phyloP scores from a whole-genome alignment of 2,329 filamentous ascomycete genomes.

The Aspergillus neoniger region DNA sequence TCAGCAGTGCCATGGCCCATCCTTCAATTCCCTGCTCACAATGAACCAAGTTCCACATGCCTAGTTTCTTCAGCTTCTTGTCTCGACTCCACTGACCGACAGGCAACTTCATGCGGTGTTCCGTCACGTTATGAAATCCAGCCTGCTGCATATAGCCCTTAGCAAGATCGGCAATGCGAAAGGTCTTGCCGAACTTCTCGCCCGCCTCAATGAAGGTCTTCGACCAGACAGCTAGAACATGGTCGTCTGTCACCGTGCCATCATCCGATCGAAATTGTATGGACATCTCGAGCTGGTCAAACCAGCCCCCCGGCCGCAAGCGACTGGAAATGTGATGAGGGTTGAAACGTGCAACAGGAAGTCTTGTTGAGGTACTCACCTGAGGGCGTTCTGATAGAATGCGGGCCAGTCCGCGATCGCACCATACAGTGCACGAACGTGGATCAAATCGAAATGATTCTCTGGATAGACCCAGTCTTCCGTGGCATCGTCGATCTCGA shows the following conservation, averaged over 20 bases:
- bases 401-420: conserved; percentile 24
- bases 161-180: conserved; percentile 25
- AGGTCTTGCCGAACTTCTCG: conserved; percentile 33
- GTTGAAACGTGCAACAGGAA: background rate
- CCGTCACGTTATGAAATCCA: conserved; percentile 33
- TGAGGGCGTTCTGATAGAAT: conserved; percentile 25
- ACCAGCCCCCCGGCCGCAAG: conserved; percentile 28
- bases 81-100: conserved; percentile 34
- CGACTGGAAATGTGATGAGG: conserved; percentile 18
- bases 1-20: conserved; percentile 35
- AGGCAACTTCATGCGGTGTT: conserved; percentile 32
- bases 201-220: conserved; percentile 32
- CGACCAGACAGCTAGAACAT: conserved; percentile 30
- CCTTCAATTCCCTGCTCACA: conserved; percentile 34
- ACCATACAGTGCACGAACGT: conserved; percentile 38
- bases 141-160: conserved; percentile 30
- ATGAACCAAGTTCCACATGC: conserved; percentile 28
- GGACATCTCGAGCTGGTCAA: conserved; percentile 31
- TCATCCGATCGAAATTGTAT: conserved; percentile 29
- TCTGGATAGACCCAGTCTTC: conserved; percentile 57
- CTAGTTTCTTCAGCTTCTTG: conserved; percentile 31
- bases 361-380: conserved; percentile 7
- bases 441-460: conserved; percentile 56
- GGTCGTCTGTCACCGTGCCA: conserved; percentile 25
- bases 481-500: conserved; percentile 66